Conservation (phyloP, 345 rosid genomes). For the Eucalyptus globulus region DNA sequence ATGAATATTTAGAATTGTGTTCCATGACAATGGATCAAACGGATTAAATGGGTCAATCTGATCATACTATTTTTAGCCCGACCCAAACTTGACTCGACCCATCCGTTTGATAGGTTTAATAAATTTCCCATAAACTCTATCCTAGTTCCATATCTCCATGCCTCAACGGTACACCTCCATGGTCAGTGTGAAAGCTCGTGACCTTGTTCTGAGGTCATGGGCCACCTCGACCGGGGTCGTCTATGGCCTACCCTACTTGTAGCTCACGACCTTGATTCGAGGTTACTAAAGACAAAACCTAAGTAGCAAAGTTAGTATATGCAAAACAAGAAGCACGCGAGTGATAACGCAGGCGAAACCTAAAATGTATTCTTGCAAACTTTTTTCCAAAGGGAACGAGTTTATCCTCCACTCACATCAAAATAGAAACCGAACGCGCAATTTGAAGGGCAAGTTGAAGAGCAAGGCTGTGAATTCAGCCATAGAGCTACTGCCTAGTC, state of each 20-base stretch:
- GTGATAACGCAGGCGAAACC: neutral
- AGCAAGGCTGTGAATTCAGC: neutral
- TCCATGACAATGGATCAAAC: no score
- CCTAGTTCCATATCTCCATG: neutral
- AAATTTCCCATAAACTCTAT: neutral
- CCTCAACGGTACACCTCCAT: neutral
- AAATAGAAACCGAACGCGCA: neutral
- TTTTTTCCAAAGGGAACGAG: neutral
- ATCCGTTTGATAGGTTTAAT: no score
- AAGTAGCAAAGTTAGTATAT: no score
- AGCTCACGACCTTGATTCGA: neutral
- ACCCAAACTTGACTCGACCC: no score
- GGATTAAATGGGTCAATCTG: no score
- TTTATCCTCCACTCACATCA: neutral
- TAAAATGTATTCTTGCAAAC: neutral
- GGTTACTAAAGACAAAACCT: no score
- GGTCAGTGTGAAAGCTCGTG: neutral
- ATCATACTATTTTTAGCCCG: accelerated
- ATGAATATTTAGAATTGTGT: no score
- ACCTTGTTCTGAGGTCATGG: neutral
- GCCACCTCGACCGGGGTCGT: neutral
- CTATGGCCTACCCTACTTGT: neutral
- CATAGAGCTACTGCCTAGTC: neutral
- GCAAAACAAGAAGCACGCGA: neutral
- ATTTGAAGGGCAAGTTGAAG: neutral